Evolutionary conservation across 1,139 yeast genomes (phyloP).

Genomic region (Spencermartinsiella ligniputridi): DNA sequence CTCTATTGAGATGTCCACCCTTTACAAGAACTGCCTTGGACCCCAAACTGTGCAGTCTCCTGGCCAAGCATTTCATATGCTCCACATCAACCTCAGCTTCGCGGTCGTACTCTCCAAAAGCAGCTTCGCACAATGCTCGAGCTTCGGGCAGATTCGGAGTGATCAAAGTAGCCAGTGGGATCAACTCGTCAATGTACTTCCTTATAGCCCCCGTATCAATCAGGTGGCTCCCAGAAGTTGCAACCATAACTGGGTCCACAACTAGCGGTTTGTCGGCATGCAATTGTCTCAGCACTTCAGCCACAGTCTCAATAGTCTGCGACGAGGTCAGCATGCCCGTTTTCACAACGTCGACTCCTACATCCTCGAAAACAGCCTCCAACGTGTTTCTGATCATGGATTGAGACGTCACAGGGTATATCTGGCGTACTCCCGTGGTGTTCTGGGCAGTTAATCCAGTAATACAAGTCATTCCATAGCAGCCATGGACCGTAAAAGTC

Average conservation of each 20-base stretch:
- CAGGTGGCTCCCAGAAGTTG: constrained; percentile 67
- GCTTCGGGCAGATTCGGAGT: constrained; percentile 82
- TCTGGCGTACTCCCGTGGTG: constrained; percentile 47
- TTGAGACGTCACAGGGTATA: constrained; percentile 44
- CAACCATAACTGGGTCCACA: constrained; percentile 79
- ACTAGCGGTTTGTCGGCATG: constrained; percentile 40
- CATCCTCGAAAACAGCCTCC: constrained; percentile 56
- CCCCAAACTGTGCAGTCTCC: constrained; percentile 41
- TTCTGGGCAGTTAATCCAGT: constrained; percentile 85
- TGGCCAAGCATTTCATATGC: constrained; percentile 43
- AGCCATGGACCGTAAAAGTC: constrained; percentile 72
- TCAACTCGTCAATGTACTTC: constrained; percentile 43
- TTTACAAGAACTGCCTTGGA: constrained; percentile 62
- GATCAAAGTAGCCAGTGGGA: constrained; percentile 54
- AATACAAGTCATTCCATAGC: constrained; percentile 77
- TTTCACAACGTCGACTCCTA: constrained; percentile 66
- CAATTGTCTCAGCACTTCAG: constrained; percentile 31
- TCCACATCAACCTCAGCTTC: constrained; percentile 25
- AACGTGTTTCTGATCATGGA: constrained; percentile 45
- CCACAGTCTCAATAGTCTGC: constrained; percentile 51
- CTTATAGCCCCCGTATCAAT: constrained; percentile 47
- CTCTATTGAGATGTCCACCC: constrained; percentile 68
- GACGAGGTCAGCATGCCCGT: constrained; percentile 72
- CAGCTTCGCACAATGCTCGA: constrained; percentile 53
- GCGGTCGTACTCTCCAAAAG: constrained; percentile 29